Evolutionary conservation across 306 rosid species (phyloP).

Genomic region (Coriaria nepalensis): DNA sequence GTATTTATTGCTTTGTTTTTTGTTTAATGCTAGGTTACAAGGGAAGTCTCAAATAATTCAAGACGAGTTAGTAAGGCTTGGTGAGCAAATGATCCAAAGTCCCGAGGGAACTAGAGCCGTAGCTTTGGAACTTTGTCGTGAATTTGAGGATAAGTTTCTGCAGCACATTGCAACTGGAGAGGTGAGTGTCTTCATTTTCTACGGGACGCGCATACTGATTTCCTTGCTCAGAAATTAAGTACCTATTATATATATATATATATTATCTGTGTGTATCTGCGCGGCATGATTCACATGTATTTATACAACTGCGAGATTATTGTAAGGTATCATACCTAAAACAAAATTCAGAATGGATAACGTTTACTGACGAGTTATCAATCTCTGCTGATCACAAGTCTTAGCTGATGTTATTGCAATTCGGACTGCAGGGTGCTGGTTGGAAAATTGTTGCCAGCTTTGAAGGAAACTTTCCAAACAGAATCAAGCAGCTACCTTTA

Average conservation of each 20-base stretch:
- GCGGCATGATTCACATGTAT: too few relatives aligned
- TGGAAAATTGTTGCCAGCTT: conserved; percentile 98
- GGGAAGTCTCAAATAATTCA: conserved; percentile 92
- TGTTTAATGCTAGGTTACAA: conserved; percentile 53
- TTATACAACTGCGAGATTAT: too few relatives aligned
- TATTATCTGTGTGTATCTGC: too few relatives aligned
- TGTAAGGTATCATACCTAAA: too few relatives aligned
- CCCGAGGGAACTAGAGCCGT: conserved; percentile 91
- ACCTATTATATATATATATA: too few relatives aligned
- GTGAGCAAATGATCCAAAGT: conserved; percentile 80
- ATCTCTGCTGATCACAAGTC: neutral
- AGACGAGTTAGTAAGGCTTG: conserved; percentile 91
- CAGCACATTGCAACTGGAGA: conserved; percentile 82
- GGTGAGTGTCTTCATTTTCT: conserved; percentile 33
- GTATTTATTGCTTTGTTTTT: conserved; percentile 4
- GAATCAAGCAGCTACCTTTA: conserved; percentile 88
- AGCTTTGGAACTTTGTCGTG: conserved; percentile 99
- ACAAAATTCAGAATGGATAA: too few relatives aligned
- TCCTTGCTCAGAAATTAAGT: too few relatives aligned
- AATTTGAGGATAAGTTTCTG: conserved; percentile 93
- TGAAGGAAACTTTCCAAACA: conserved; percentile 87
- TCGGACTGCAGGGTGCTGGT: conserved; percentile 66
- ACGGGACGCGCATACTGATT: neutral
- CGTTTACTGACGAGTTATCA: too few relatives aligned
- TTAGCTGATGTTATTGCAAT: conserved; percentile 4